Evolutionary conservation across 2,329 filamentous ascomycete species (phyloP).

Genomic region (Fusarium buxicola): DNA sequence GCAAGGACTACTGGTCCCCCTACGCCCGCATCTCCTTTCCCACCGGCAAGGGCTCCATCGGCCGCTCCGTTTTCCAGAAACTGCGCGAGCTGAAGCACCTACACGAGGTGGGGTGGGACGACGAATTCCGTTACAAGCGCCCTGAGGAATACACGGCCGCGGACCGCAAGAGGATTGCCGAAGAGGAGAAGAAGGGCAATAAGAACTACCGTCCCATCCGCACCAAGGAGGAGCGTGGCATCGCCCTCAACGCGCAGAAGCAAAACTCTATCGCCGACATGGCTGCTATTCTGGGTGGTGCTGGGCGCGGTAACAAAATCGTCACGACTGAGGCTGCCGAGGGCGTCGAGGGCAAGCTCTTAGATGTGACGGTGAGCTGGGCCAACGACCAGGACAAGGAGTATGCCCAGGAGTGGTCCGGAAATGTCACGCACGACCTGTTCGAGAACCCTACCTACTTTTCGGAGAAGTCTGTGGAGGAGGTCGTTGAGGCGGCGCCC

Average conservation of each 20-base stretch:
- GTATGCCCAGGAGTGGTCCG: constrained; percentile 62
- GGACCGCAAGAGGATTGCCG: constrained; percentile 50
- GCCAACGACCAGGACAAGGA: constrained; percentile 59
- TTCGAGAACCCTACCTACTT: constrained; percentile 48
- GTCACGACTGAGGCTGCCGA: constrained; percentile 42
- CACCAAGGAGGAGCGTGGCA: constrained; percentile 59
- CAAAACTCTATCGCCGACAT: constrained; percentile 73
- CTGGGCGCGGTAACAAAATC: constrained; percentile 64
- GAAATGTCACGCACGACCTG: constrained; percentile 64
- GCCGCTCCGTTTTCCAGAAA: constrained; percentile 70
- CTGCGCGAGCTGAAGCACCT: constrained; percentile 72
- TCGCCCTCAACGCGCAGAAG: constrained; percentile 69
- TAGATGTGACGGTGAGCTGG: constrained; percentile 64
- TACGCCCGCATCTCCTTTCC: constrained; percentile 71
- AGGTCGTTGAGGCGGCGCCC: constrained; percentile 13
- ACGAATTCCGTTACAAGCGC: constrained; percentile 58
- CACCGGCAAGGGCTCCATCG: constrained; percentile 62
- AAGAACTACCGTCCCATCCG: constrained; percentile 50
- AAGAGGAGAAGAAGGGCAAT: constrained; percentile 47
- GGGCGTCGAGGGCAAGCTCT: constrained; percentile 44
- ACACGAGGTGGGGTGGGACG: constrained; percentile 72
- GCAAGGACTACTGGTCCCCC: constrained; percentile 75
- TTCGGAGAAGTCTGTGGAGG: constrained; percentile 24
- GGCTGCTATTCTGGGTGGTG: constrained; percentile 66
- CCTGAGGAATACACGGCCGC: constrained; percentile 49